Conservation (phyloP, 257 asterid genomes). For the Marsdenia floribunda region DNA sequence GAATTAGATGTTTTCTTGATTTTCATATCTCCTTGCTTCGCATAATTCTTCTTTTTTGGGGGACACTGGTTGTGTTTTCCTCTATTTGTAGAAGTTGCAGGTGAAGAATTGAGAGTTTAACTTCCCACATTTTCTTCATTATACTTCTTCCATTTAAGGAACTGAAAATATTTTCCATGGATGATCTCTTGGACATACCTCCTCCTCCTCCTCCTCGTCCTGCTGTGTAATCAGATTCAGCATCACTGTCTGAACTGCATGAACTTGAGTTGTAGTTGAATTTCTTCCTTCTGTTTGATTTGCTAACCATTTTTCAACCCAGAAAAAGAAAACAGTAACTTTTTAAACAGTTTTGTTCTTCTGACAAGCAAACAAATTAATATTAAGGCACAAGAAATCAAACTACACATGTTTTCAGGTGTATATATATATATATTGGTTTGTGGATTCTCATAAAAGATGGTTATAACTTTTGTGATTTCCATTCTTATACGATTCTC, state of each 20-base stretch:
- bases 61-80: neutral
- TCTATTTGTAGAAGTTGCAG: neutral
- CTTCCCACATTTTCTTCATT: neutral
- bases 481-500: conserved; percentile 9
- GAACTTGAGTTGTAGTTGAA: conserved; percentile 17
- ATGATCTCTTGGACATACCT: neutral
- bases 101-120: neutral
- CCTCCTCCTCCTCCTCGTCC: neutral
- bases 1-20: neutral
- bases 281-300: conserved; percentile 15
- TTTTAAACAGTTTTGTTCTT: neutral
- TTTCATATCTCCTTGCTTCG: conserved; percentile 3
- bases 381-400: conserved; percentile 8
- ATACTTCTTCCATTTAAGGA: neutral
- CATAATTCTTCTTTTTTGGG: neutral
- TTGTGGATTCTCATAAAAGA: conserved; percentile 3
- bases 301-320: neutral
- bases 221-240: conserved; percentile 25
- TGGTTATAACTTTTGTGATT: conserved; percentile 7
- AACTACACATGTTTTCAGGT: neutral
- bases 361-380: neutral
- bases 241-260: conserved; percentile 18
- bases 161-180: neutral
- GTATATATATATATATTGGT: conserved; percentile 1
- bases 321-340: neutral